phyloP scores from a whole-genome alignment of 1,139 yeast genomes.

The Hemisphaericaspora lyxosophila region DNA sequence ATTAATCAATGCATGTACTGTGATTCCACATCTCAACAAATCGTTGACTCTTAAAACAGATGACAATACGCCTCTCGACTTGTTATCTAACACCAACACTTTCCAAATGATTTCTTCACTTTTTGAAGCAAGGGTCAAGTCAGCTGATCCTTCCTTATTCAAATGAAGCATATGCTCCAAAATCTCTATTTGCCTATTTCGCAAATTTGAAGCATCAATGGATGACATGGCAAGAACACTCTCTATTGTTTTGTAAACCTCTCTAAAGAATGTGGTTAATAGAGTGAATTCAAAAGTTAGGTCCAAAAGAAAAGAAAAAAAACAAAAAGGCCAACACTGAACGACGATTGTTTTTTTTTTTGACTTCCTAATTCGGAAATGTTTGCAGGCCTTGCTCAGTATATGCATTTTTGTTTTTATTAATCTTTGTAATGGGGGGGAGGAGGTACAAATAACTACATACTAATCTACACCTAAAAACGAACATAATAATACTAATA shows the following conservation, averaged over 20 bases:
- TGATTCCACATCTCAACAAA: conserved; percentile 81
- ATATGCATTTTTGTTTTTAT: no score
- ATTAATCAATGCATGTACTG: conserved; percentile 76
- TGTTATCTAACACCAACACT: conserved; percentile 78
- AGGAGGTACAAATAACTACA: background rate
- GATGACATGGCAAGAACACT: conserved; percentile 21
- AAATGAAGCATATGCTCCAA: conserved; percentile 83
- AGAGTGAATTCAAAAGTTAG: no score
- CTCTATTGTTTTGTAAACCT: no score
- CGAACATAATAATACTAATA: background rate
- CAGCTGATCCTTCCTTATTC: conserved; percentile 58
- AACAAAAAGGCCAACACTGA: background rate
- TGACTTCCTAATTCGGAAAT: conserved; percentile 6
- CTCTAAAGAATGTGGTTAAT: no score
- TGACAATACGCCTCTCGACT: conserved; percentile 82
- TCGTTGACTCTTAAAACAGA: conserved; percentile 91
- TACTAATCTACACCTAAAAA: background rate
- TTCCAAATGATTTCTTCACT: conserved; percentile 83
- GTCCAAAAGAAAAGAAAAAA: no score
- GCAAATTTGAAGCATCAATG: conserved; percentile 23
- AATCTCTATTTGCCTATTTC: conserved; percentile 41
- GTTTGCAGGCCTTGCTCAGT: background rate
- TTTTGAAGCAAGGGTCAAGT: conserved; percentile 51
- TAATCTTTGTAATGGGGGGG: no score
- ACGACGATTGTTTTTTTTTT: background rate